phyloP scores from a whole-genome alignment of 352 stramenopile genomes.

The Phytophthora brassicae region DNA sequence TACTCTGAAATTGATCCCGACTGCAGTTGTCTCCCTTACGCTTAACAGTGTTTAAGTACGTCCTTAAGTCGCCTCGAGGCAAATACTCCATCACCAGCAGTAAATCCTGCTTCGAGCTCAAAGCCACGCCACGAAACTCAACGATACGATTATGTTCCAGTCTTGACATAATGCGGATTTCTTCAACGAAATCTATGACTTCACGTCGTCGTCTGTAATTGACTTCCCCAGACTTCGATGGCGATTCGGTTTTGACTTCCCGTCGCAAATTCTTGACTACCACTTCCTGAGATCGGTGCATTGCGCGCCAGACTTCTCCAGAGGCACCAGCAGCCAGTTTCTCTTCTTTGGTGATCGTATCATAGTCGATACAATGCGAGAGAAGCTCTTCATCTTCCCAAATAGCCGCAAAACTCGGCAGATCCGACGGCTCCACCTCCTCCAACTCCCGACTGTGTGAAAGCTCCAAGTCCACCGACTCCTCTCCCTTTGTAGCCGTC shows the following conservation, averaged over 20 bases:
- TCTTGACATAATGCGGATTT: conserved; percentile 49
- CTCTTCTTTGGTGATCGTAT: conserved; percentile 31
- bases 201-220: conserved; percentile 16
- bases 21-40: conserved; percentile 17
- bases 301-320: conserved; percentile 49
- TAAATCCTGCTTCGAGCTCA: conserved; percentile 44
- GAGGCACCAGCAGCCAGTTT: conserved; percentile 38
- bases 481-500: too few species aligned
- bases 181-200: conserved; percentile 48
- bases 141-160: conserved; percentile 57
- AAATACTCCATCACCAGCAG: conserved; percentile 59
- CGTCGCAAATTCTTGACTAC: conserved; percentile 45
- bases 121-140: conserved; percentile 48
- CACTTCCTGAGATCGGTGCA: conserved; percentile 41
- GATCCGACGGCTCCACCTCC: conserved; percentile 1
- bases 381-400: conserved; percentile 71
- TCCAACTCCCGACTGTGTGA: conserved; percentile 8
- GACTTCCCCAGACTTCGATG: conserved; percentile 1
- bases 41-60: conserved; percentile 36
- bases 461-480: conserved; percentile 8
- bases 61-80: conserved; percentile 48
- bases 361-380: conserved; percentile 47
- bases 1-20: conserved; percentile 31
- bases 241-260: conserved; percentile 13
- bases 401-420: conserved; percentile 27